These are phyloP conservation scores for Candida sanyaensis DNA, from an alignment of 1,139 yeast species.

Conservation along the genomic window DNA sequence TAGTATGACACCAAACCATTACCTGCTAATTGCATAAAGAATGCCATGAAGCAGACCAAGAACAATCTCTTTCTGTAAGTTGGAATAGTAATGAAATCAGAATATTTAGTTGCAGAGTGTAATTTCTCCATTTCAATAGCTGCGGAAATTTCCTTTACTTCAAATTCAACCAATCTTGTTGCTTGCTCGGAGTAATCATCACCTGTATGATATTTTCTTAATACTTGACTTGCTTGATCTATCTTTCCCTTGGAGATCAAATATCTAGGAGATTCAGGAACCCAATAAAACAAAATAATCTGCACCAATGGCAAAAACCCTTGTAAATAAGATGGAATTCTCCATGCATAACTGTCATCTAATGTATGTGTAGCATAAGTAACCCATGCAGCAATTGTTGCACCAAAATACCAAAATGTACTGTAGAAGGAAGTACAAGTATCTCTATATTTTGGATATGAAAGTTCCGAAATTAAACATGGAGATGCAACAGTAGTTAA, in stretches of 20 bases:
- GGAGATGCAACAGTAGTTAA: constrained; percentile 40
- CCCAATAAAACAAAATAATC: constrained; percentile 27
- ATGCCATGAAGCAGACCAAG: constrained; percentile 32
- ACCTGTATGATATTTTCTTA: constrained; percentile 46
- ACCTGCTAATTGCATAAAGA: constrained; percentile 51
- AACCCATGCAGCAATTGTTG: constrained; percentile 56
- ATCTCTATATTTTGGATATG: constrained; percentile 52
- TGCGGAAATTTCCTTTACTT: constrained; percentile 45
- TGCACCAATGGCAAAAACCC: constrained; percentile 33
- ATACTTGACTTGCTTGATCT: constrained; percentile 40
- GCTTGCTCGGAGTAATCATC: constrained; percentile 29
- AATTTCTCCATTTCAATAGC: constrained; percentile 37
- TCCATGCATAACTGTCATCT: constrained; percentile 35
- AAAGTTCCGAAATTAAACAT: constrained; percentile 40
- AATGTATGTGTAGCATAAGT: constrained; percentile 48
- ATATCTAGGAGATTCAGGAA: constrained; percentile 53
- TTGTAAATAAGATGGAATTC: constrained; percentile 50
- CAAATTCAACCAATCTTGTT: constrained; percentile 41
- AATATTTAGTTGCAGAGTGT: constrained; percentile 27
- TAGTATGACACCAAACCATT: constrained; percentile 56
- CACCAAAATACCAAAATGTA: constrained; percentile 55
- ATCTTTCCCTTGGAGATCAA: constrained; percentile 36
- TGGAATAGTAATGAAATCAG: constrained; percentile 34
- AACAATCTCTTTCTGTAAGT: constrained; percentile 48
- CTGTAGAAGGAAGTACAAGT: constrained; percentile 47